Base-by-base conservation (phyloP, 257 asterid genomes). In the Capsicum rhomboideum region DNA sequence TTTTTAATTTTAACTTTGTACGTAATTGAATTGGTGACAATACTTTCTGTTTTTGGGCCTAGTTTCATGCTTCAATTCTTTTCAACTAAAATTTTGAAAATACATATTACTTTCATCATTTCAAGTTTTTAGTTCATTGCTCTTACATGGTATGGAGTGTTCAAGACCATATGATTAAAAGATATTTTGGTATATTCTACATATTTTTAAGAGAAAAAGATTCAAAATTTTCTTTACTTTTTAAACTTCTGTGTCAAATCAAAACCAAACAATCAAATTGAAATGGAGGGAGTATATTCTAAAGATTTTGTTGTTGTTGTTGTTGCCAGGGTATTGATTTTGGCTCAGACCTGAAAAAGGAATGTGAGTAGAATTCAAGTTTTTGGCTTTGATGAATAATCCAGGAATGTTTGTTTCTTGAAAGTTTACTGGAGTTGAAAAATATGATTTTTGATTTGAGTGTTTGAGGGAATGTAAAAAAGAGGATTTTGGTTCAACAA, bases 401-500 rank as follows among this genome's bases (percentile, higher is more conserved):
- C 28, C 10, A 50, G 17, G 46, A 28, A 77, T 42, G 69, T 63
- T 74, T 50, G 81, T 50, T 68, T 75, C 59, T 46, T 74, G 59
- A 46, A 31, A 10, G 20, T 20, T 75, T 18, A 44, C 40, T 46
- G 29, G 37, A 42, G 66, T 52, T 82, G 10, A 26, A 83, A 86
- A 84, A 85, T 84, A 88, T 83, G 50, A 69, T 86, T 84, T 75
- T 68, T 83, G 83, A 84, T 89, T 81, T 82, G 88, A 88, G 86
- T 86, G 40, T 89, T 90, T 79, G 89, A 87, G 63, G 91, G 88
- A 54, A 84, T 63, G 86, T 83, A 23, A 74, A 23, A 49, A 88
- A 87, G 77, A 87, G 86, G 80, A 9, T 79, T 55, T 78, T 66
- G 58, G 54, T 84, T 59, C 72, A 34, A 34, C 63, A 49, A 82